Base-by-base conservation (phyloP, 2,329 filamentous ascomycete genomes). In the Diaporthe citriasiana region DNA sequence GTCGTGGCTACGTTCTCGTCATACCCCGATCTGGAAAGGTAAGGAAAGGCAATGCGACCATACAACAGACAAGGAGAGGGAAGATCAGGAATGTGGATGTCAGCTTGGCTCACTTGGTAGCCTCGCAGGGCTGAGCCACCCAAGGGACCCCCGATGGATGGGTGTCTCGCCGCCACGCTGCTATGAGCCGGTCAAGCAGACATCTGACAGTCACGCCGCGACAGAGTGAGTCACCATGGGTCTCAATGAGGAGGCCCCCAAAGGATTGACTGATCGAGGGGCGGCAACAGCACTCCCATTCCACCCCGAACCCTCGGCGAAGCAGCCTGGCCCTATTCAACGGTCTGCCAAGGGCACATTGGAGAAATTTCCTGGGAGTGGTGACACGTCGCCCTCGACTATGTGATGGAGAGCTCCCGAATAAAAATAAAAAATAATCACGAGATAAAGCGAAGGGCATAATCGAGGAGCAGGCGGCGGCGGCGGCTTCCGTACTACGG, bases 81-180 rank as follows among this genome's bases (percentile, higher is more conserved):
- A 59, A 45, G 33, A 38, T 25, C 22, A 56, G 30, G 42, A 47
- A 56, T 53, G 42, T 72, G 70, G 30, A 40, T 63, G 45, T 51
- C 45, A 55, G 56, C 22, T 68, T 50, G 33, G 33, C 45, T 30
- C 30, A 35, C 45, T 45, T 53, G 33, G 70, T 65, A 72, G 73
- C 69, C 73, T 72, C 71, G 73, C 73, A 74, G 59, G 73, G 73
- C 73, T 72, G 69, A 74, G 68, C 73, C 73, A 68, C 59, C 30
- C 35, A 51, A 45, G 27, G 50, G 50, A 38, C 66, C 35, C 42
- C 45, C 45, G 35, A 7, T 51, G 42, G 42, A 47, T 66, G 60
- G 60, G 22, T 66, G 60, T 66, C 60, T 68, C 63, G 63, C 63
- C 38, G 45, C 63, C 63, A 68, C 47, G 63, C 63, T 40, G 63